Evolutionary conservation across 176 grass and related monocot genomes (phyloP).

Genomic region (Oryza punctata): DNA sequence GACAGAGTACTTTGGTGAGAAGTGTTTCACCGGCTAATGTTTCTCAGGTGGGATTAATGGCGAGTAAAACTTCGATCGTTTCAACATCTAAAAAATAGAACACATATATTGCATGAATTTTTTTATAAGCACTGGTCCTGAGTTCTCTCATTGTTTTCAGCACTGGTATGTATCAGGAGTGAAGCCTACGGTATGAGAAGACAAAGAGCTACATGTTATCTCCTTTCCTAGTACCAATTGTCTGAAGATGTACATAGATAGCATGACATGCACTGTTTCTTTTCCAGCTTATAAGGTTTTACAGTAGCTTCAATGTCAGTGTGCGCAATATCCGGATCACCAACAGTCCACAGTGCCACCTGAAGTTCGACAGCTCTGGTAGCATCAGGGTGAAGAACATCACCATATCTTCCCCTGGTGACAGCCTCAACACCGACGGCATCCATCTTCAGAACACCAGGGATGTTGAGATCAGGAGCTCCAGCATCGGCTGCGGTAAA

Average conservation of each 20-base stretch:
- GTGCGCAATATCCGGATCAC: constrained; percentile 48
- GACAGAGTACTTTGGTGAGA: constrained; percentile 40
- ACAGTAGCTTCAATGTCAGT: constrained; percentile 60
- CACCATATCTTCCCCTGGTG: constrained; percentile 57
- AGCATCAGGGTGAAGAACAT: constrained; percentile 66
- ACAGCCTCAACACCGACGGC: constrained; percentile 71
- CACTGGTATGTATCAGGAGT: constrained; percentile 23
- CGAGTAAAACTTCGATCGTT: background rate
- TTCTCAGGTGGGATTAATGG: constrained; percentile 20
- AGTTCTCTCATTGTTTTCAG: no score
- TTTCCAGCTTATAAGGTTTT: constrained; percentile 62
- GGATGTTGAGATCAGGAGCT: constrained; percentile 67
- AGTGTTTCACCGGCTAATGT: constrained; percentile 31
- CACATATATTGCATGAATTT: no score
- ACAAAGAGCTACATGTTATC: background rate
- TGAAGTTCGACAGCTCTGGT: constrained; percentile 77
- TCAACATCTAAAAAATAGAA: background rate
- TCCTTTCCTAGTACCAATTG: background rate
- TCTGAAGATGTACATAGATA: no score
- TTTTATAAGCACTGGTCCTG: no score
- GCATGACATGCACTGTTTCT: background rate
- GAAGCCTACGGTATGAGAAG: constrained; percentile 52
- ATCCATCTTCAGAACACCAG: constrained; percentile 79
- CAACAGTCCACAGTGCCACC: constrained; percentile 76
- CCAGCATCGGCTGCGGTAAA: constrained; percentile 64